These are phyloP conservation scores for Corylus heterophylla DNA, from an alignment of 306 rosid genomes.

Conservation along the genomic window DNA sequence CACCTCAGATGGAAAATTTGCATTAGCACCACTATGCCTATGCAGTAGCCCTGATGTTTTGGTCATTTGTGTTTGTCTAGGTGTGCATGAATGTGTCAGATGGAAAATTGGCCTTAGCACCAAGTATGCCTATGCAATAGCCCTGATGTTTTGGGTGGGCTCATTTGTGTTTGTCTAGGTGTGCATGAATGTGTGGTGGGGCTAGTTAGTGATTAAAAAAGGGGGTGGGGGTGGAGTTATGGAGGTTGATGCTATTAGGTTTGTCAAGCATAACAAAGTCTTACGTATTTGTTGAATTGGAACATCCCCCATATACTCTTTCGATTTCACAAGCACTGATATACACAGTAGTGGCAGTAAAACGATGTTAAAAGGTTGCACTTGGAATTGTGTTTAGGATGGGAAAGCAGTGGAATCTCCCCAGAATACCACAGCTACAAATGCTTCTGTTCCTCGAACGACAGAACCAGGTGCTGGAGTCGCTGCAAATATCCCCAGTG, in stretches of 20 bases:
- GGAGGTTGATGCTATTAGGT: neutral
- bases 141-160: neutral
- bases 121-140: neutral
- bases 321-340: neutral
- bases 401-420: slow-evolving; percentile 42
- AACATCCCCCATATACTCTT: neutral
- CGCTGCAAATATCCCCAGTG: slow-evolving; percentile 36
- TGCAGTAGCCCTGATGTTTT: neutral
- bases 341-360: neutral
- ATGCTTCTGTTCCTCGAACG: slow-evolving; percentile 42
- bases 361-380: slow-evolving; percentile 12
- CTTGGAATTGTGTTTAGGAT: slow-evolving; percentile 52
- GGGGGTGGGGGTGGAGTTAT: neutral
- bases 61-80: neutral
- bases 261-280: neutral
- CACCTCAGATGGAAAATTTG: neutral
- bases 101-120: neutral
- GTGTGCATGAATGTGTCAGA: neutral
- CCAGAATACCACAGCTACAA: slow-evolving; percentile 36
- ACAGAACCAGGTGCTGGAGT: slow-evolving; percentile 41
- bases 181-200: neutral
- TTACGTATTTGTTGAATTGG: neutral
- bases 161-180: neutral
- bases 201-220: neutral
- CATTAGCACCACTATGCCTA: neutral